Percentiles rank a stretch among this genome's conserved stretches.
phyloP scores from a whole-genome alignment of 1,284 basidiomycete species.

The Ceratobasidium sp. region DNA sequence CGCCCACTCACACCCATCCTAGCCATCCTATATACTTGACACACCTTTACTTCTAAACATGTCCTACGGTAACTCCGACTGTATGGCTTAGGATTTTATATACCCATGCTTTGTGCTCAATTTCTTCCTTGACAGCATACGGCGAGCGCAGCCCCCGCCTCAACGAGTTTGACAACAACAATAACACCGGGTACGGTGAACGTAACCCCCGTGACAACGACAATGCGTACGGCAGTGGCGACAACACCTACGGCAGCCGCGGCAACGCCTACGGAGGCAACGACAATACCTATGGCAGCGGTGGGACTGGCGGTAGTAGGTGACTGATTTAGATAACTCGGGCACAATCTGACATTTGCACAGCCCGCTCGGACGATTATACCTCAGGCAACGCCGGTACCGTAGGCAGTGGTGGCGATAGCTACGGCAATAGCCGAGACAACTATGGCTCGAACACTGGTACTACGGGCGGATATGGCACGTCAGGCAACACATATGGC shows the following conservation, averaged over 20 bases:
- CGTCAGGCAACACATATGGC: background rate
- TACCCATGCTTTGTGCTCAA: background rate
- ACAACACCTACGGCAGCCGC: too few relatives aligned
- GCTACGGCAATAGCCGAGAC: background rate
- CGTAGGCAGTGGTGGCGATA: background rate
- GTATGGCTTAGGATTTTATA: background rate
- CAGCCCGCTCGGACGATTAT: conserved; percentile 24
- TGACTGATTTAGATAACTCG: background rate
- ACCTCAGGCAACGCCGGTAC: conserved; percentile 13
- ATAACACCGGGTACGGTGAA: background rate
- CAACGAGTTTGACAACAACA: conserved; percentile 18
- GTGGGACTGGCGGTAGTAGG: conserved; percentile 3
- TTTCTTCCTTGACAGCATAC: conserved; percentile 6
- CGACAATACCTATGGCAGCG: background rate
- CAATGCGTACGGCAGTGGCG: too few relatives aligned
- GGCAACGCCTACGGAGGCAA: too few relatives aligned
- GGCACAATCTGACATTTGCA: background rate
- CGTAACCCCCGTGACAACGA: too few relatives aligned
- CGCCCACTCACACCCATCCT: background rate
- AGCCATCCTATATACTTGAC: background rate
- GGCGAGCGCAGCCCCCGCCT: conserved; percentile 7
- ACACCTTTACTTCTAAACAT: conserved; percentile 7
- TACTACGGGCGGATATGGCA: background rate
- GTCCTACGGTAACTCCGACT: conserved; percentile 25
- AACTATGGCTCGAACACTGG: background rate